Conservation (phyloP, 305 asterid species). For the Ajuga reptans region DNA sequence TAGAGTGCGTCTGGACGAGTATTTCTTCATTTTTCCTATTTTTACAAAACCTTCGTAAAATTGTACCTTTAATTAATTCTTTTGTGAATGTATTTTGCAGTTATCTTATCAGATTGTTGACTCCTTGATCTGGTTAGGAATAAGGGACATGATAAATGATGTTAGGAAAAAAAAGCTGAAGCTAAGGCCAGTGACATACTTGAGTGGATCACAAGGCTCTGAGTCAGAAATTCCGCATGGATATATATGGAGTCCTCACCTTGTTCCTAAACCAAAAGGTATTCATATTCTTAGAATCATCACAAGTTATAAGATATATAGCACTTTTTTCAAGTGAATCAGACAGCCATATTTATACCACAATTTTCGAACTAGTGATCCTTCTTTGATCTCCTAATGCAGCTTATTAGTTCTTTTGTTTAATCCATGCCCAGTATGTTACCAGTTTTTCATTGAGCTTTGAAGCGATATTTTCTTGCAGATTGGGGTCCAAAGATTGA, state of each 20-base stretch:
- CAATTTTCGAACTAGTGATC: too few relatives aligned
- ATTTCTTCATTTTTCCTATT: not conserved
- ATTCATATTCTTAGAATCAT: conserved; percentile 16
- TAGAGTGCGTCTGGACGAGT: conserved; percentile 44
- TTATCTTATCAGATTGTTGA: conserved; percentile 92
- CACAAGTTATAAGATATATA: conserved; percentile 7
- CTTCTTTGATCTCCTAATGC: not conserved
- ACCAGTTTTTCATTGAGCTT: conserved; percentile 23
- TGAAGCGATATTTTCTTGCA: conserved; percentile 32
- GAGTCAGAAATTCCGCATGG: conserved; percentile 84
- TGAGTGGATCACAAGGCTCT: conserved; percentile 82
- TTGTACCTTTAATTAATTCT: too few relatives aligned
- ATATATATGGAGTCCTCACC: conserved; percentile 98
- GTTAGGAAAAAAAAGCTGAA: conserved; percentile 78
- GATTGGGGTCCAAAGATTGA: conserved; percentile 85
- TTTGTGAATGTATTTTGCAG: conserved; percentile 40
- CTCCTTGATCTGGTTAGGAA: conserved; percentile 94
- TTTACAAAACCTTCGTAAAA: too few relatives aligned
- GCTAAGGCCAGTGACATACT: conserved; percentile 81
- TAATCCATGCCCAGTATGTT: not conserved
- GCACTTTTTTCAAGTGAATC: not conserved
- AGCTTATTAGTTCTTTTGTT: conserved; percentile 8
- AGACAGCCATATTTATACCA: too few relatives aligned
- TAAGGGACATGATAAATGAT: conserved; percentile 91
- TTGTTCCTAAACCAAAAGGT: conserved; percentile 99